Evolutionary conservation across 2,329 filamentous ascomycete genomes (phyloP), one percentile per base, ranked within the genome.

Genomic region (Calonectria pauciramosa): DNA sequence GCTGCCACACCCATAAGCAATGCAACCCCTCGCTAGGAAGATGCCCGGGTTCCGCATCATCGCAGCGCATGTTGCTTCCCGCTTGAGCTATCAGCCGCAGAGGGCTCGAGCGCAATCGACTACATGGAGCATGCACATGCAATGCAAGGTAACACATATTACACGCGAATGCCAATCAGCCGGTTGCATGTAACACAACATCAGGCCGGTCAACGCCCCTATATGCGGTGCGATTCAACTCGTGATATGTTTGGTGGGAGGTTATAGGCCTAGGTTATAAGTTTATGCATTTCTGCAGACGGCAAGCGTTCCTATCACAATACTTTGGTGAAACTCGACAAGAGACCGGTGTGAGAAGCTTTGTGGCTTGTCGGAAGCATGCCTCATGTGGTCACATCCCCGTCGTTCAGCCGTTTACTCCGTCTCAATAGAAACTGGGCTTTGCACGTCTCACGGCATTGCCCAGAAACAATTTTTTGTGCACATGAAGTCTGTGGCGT

Each of bases 51-150:
- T 59, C 68, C 67, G 70, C 79, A 74, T 75, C 69, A 68, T 60
- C 54, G 68, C 70, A 65, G 60, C 71, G 70, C 60, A 74, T 75
- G 64, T 52, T 64, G 52, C 52, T 77, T 74, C 68, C 78, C 72
- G 68, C 72, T 59, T 41, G 32, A 66, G 52, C 64, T 75, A 26
- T 76, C 69, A 78, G 78, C 73, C 77, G 75, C 77, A 72, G 36
- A 47, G 70, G 68, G 73, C 75, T 78, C 66, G 66, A 78, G 65
- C 75, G 72, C 44, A 23, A n/a, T 76, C 44, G 64, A 56, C 74
- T 73, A 56, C 70, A 65, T 41, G 23, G 68, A 73, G 26, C 28
- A 38, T 72, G 77, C 72, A 71, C 68, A 32, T 77, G 67, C 30
- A 59, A 71, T 63, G 72, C 77, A 68, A 73, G 56, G 73, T 76